These are phyloP conservation scores for Cladosporium sp. DNA, from an alignment of 2,329 filamentous ascomycete genomes.

Conservation along the genomic window DNA sequence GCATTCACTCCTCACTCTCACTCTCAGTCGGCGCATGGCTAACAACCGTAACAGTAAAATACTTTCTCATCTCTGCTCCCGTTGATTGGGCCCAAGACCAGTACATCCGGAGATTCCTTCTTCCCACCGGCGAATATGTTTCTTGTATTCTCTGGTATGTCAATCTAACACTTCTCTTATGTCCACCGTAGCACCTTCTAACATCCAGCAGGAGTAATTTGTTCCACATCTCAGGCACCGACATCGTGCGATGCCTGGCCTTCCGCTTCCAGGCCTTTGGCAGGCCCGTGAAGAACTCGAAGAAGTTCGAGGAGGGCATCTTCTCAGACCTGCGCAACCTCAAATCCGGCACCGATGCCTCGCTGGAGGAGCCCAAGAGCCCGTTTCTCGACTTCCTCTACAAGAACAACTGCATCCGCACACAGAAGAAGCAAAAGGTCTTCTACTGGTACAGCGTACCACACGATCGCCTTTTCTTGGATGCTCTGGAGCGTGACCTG, in stretches of 20 bases:
- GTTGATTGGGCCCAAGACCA: slow-evolving; percentile 97
- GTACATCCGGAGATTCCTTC: slow-evolving; percentile 91
- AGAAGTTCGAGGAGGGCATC: slow-evolving; percentile 99
- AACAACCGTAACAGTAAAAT: slow-evolving; percentile 66
- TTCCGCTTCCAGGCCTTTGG: slow-evolving; percentile 99
- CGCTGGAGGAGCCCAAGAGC: slow-evolving; percentile 97
- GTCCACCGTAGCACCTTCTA: slow-evolving; percentile 31
- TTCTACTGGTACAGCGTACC: slow-evolving; percentile 99
- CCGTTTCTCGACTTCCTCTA: slow-evolving; percentile 97
- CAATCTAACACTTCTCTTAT: neutral
- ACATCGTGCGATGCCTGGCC: slow-evolving; percentile 96
- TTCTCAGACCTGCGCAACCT: slow-evolving; percentile 98
- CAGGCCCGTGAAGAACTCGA: slow-evolving; percentile 97
- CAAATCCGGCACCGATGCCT: slow-evolving; percentile 97
- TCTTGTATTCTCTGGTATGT: slow-evolving; percentile 89
- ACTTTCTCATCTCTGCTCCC: slow-evolving; percentile 97
- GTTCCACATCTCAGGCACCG: slow-evolving; percentile 98
- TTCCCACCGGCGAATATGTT: slow-evolving; percentile 97
- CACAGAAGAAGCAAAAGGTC: slow-evolving; percentile 99
- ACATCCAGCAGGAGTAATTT: slow-evolving; percentile 76
- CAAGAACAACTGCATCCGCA: slow-evolving; percentile 99
- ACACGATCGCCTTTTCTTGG: slow-evolving; percentile 94
- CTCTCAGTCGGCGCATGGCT: neutral
- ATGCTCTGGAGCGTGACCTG: slow-evolving; percentile 92
- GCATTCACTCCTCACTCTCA: neutral